Base-by-base conservation (phyloP, 257 asterid genomes). In the Nicotiana tomentosiformis region DNA sequence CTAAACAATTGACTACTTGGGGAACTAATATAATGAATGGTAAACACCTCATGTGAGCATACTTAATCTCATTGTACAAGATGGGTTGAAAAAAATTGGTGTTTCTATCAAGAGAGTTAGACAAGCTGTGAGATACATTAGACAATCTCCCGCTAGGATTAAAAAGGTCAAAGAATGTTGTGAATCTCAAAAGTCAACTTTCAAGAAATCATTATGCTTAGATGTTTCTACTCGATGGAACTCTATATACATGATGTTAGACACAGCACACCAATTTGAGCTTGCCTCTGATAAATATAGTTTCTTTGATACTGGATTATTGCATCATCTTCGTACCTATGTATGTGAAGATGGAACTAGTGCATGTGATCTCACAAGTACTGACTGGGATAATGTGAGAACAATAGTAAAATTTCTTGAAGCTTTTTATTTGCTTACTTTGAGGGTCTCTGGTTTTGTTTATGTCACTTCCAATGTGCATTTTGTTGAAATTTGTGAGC, bases 341-440 rank as follows among this genome's bases (percentile, higher is more conserved):
- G 9, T 7, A 26, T 9, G n/a, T 5, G 9, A 29, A 17, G 10
- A 33, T 57, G 32, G 16, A 7, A 62, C 51, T 62, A 4, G 20
- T 7, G 32, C 23, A 32, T 67, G 49, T 6, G 18, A 2, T 0
- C 83, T 76, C 2, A 20, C 11, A 4, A 6, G n/a, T 8, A 10
- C 11, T n/a, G 83, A 82, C 77, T 82, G 83, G 83, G 61, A 76
- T 0, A 66, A 35, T 37, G 78, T 62, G 53, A 30, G 20, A 12
- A 30, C 10, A n/a, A 23, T 43, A 33, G 16, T 26, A 20, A 72
- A 81, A 6, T 62, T 81, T 64, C 77, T 81, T 12, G 14, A 7
- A 53, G 7, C 18, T 14, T 29, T 81, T 64, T 29, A 68, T 81
- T 64, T 29, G 39, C 17, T 81, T 8, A 72, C 64, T 23, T 18